These are phyloP conservation scores for Schizosaccharomyces osmophilus DNA, from an alignment of 805 yeast genomes.

Conservation along the genomic window DNA sequence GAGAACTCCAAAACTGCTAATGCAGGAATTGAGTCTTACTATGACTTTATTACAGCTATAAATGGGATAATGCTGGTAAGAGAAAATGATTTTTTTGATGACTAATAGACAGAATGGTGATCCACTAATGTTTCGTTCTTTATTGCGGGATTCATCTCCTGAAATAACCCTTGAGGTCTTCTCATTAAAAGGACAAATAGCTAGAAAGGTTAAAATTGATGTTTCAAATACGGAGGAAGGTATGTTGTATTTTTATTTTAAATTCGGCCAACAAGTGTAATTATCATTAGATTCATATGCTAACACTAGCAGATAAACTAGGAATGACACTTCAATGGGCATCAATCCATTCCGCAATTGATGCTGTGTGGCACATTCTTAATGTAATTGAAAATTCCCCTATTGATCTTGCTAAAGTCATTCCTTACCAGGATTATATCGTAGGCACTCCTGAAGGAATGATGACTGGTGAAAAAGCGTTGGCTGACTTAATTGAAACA, in stretches of 20 bases:
- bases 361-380: slow-evolving; percentile 1
- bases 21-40: slow-evolving; percentile 54
- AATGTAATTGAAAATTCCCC: neutral
- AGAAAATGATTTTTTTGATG: neutral
- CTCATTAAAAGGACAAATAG: slow-evolving; percentile 1
- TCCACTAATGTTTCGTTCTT: neutral
- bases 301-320: neutral
- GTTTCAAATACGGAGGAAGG: neutral
- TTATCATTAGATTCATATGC: neutral
- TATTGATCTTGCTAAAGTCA: neutral
- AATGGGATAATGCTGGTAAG: slow-evolving; percentile 37
- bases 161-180: neutral
- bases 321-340: slow-evolving; percentile 2
- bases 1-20: slow-evolving; percentile 23
- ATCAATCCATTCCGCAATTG: neutral
- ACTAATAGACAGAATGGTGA: neutral
- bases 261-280: neutral
- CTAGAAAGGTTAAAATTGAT: neutral
- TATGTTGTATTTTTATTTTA: neutral
- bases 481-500: neutral
- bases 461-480: neutral
- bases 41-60: slow-evolving; percentile 63
- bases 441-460: slow-evolving; percentile 2
- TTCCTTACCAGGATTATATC: neutral
- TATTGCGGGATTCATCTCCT: neutral